Evolutionary conservation across 164 flowering plant species (phyloP).

Genomic region (Buxus sempervirens): DNA sequence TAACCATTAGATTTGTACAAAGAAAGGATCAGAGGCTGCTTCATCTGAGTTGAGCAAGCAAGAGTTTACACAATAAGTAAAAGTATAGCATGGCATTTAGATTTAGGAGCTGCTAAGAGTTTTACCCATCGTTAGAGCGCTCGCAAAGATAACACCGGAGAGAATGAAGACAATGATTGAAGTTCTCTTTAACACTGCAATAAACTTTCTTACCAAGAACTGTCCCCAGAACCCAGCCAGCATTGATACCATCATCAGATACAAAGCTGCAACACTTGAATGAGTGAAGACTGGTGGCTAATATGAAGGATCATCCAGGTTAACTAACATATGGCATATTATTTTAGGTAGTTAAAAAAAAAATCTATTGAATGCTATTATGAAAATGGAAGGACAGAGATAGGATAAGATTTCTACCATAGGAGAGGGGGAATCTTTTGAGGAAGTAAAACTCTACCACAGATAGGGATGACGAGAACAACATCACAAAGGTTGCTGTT

Average conservation of each 20-base stretch:
- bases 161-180: conserved; percentile 84
- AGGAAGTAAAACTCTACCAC: conserved; percentile 94
- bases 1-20: neutral
- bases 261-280: conserved; percentile 52
- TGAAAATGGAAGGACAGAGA: neutral
- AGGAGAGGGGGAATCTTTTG: conserved; percentile 88
- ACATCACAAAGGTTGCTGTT: conserved; percentile 98
- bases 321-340: too few species aligned
- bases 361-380: neutral
- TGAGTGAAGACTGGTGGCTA: neutral
- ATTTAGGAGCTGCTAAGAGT: neutral
- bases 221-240: conserved; percentile 88
- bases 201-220: conserved; percentile 60
- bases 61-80: neutral
- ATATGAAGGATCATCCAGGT: neutral
- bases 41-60: neutral
- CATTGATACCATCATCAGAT: conserved; percentile 60
- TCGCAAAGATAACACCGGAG: conserved; percentile 86
- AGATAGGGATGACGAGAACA: conserved; percentile 95
- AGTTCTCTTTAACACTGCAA: conserved; percentile 63
- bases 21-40: too few species aligned
- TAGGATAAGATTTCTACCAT: conserved; percentile 41
- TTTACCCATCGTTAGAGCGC: conserved; percentile 93
- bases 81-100: neutral
- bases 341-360: too few species aligned